phyloP scores from a whole-genome alignment of 1,139 yeast genomes.

The Maudiozyma humilis region DNA sequence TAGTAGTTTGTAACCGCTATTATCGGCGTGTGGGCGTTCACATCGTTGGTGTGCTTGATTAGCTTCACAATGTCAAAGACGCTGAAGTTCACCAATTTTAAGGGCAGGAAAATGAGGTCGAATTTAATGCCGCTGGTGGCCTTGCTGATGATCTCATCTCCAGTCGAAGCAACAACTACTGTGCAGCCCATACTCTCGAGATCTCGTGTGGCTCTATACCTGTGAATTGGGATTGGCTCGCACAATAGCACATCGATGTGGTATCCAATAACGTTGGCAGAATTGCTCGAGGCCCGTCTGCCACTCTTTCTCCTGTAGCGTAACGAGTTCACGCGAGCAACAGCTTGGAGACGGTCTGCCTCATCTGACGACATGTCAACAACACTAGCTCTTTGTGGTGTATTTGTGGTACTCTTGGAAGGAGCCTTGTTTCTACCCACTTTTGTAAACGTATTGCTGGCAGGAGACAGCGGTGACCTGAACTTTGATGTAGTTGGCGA shows the following conservation, averaged over 20 bases:
- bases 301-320: constrained; percentile 28
- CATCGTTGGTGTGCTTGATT: constrained; percentile 66
- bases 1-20: constrained; percentile 69
- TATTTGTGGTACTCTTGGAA: constrained; percentile 8
- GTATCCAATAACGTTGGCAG: constrained; percentile 15
- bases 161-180: constrained; percentile 69
- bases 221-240: constrained; percentile 77
- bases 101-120: constrained; percentile 74
- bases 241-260: constrained; percentile 64
- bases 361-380: constrained; percentile 23
- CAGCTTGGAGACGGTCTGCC: constrained; percentile 25
- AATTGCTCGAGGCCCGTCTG: constrained; percentile 21
- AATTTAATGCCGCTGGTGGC: constrained; percentile 80
- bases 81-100: constrained; percentile 55
- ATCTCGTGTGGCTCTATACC: constrained; percentile 59
- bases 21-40: constrained; percentile 69
- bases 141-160: constrained; percentile 73
- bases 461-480: constrained; percentile 26
- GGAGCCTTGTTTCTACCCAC: constrained; percentile 8
- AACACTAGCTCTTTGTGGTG: constrained; percentile 14
- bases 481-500: constrained; percentile 19
- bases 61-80: constrained; percentile 73
- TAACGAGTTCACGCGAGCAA: constrained; percentile 25
- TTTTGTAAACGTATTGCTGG: constrained; percentile 3
- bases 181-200: constrained; percentile 70